Percentiles rank a stretch among this genome's conserved stretches.
phyloP scores from a whole-genome alignment of 2,329 filamentous ascomycete species.

The Aspergillus fumigatus region DNA sequence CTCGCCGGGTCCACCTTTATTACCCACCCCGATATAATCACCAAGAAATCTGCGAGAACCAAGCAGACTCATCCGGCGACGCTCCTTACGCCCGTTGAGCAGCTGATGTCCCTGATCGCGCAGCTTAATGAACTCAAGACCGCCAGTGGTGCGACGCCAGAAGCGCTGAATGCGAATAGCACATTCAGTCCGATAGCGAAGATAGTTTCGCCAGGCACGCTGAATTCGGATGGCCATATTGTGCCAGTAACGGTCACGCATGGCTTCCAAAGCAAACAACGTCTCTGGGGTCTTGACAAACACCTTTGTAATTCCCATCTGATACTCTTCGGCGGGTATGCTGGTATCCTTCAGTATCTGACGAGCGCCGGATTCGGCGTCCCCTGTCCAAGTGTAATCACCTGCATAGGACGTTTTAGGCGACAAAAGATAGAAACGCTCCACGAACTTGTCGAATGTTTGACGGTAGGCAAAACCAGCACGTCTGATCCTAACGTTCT shows the following conservation, averaged over 20 bases:
- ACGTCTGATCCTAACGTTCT: slow-evolving; percentile 95
- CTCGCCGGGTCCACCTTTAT: slow-evolving; percentile 71
- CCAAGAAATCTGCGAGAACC: slow-evolving; percentile 90
- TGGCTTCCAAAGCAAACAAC: slow-evolving; percentile 90
- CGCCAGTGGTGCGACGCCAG: slow-evolving; percentile 89
- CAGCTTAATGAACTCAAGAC: slow-evolving; percentile 81
- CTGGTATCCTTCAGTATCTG: slow-evolving; percentile 96
- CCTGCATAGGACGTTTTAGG: slow-evolving; percentile 93
- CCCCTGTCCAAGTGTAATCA: slow-evolving; percentile 93
- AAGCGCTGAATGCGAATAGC: slow-evolving; percentile 91
- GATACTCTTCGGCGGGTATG: slow-evolving; percentile 91
- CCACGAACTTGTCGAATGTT: slow-evolving; percentile 96
- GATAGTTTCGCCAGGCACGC: slow-evolving; percentile 92
- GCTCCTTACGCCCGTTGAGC: slow-evolving; percentile 81
- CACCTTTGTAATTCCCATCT: slow-evolving; percentile 93
- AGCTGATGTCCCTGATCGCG: slow-evolving; percentile 83
- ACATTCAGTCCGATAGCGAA: slow-evolving; percentile 86
- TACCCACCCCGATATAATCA: slow-evolving; percentile 88
- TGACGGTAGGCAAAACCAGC: slow-evolving; percentile 97
- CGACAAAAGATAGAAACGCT: slow-evolving; percentile 92
- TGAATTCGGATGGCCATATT: slow-evolving; percentile 99
- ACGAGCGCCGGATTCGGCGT: slow-evolving; percentile 78
- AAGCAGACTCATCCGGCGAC: slow-evolving; percentile 82
- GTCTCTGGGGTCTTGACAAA: slow-evolving; percentile 99
- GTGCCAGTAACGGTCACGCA: slow-evolving; percentile 98